Conservation (phyloP, 192 early-diverging fungal species). For the Backusella westeae region DNA sequence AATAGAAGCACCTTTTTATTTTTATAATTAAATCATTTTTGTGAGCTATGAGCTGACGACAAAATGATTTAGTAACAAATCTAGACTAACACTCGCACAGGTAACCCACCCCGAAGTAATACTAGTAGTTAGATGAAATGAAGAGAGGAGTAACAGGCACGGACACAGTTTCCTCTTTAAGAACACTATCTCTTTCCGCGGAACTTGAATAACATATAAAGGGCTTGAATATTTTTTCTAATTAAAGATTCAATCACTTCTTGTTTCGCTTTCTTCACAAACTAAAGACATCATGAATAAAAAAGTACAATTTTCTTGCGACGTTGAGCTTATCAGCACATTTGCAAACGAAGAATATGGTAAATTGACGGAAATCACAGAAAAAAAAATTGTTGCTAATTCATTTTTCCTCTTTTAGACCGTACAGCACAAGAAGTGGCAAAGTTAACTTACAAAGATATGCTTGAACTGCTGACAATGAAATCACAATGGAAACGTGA, state of each 20-base stretch:
- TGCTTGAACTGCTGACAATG: constrained; percentile 21
- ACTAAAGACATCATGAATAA: constrained; percentile 5
- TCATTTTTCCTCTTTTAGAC: not conserved
- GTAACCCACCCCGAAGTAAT: not conserved
- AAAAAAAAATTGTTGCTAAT: not conserved
- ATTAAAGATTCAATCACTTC: not conserved
- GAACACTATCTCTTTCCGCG: constrained; percentile 5
- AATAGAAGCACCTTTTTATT: not conserved
- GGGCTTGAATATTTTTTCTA: not conserved
- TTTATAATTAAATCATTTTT: not conserved
- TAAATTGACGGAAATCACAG: not conserved
- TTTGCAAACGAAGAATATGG: constrained; percentile 25
- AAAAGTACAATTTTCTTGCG: constrained; percentile 21
- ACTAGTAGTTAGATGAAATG: not conserved
- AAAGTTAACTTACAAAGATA: constrained; percentile 24
- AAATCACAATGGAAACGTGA: constrained; percentile 24
- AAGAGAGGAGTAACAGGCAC: not conserved
- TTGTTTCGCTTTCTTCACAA: not conserved
- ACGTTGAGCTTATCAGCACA: constrained; percentile 17
- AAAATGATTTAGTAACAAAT: not conserved
- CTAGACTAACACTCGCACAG: not conserved
- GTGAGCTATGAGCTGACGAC: not conserved
- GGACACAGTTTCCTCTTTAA: not conserved
- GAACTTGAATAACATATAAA: not conserved
- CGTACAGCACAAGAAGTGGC: constrained; percentile 24